Evolutionary conservation across 2,329 filamentous ascomycete genomes (phyloP).

Genomic region (Scytalidium sp.): DNA sequence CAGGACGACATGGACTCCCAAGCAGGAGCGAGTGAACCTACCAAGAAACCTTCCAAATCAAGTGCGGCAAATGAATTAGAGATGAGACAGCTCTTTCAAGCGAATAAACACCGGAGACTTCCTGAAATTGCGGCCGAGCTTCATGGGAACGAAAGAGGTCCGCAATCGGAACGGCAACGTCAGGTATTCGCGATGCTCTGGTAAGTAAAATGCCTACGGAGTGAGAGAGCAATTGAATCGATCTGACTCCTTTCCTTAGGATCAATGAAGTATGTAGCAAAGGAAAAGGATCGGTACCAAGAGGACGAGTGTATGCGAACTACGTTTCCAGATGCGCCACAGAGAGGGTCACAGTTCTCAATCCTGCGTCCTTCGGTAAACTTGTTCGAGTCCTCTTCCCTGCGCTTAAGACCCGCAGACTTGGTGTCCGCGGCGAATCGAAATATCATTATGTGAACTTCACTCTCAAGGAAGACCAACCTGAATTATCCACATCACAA

Average conservation of each 20-base stretch:
- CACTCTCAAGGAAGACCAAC: slow-evolving; percentile 51
- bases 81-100: slow-evolving; percentile 70
- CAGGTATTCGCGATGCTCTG: slow-evolving; percentile 89
- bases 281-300: slow-evolving; percentile 81
- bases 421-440: slow-evolving; percentile 93
- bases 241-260: slow-evolving; percentile 42
- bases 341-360: slow-evolving; percentile 90
- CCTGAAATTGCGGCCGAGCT: slow-evolving; percentile 73
- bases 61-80: slow-evolving; percentile 80
- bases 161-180: slow-evolving; percentile 78
- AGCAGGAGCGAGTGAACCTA: slow-evolving; percentile 39
- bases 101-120: slow-evolving; percentile 64
- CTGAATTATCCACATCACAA: slow-evolving; percentile 35
- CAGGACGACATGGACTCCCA: slow-evolving; percentile 55
- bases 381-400: slow-evolving; percentile 95
- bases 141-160: slow-evolving; percentile 74
- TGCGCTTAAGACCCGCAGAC: slow-evolving; percentile 84
- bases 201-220: slow-evolving; percentile 45
- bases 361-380: slow-evolving; percentile 97
- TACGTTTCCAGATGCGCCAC: slow-evolving; percentile 92
- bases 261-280: slow-evolving; percentile 69
- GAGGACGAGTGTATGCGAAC: slow-evolving; percentile 90
- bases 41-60: slow-evolving; percentile 59
- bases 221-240: slow-evolving; percentile 1
- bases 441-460: slow-evolving; percentile 94